A percentile compares a stretch with the other conserved stretches of the same genome.
Conservation (phyloP, 164 flowering plant genomes). For the Berberis thunbergii region DNA sequence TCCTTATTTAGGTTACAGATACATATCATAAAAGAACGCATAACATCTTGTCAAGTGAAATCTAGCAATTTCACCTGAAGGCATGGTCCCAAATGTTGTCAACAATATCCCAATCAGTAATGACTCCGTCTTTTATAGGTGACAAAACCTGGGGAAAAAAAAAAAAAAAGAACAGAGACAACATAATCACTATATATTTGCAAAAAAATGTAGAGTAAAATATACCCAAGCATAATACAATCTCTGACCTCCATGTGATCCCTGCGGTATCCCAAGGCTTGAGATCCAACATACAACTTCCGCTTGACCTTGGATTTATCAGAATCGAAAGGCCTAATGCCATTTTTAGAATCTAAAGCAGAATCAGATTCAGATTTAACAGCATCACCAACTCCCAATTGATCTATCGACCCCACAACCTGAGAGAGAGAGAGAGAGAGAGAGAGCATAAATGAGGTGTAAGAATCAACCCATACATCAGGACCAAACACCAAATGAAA, state of each 20-base stretch:
- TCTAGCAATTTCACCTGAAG: constrained; percentile 35
- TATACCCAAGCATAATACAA: neutral
- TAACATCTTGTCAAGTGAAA: neutral
- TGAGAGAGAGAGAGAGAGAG: constrained; percentile 13
- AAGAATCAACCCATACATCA: too few relatives aligned
- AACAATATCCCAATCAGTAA: constrained; percentile 93
- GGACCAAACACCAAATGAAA: too few relatives aligned
- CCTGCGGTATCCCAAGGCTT: constrained; percentile 76
- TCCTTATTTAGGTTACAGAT: neutral
- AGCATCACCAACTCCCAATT: constrained; percentile 55
- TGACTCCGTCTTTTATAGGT: constrained; percentile 78
- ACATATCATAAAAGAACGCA: neutral
- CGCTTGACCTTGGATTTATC: constrained; percentile 68
- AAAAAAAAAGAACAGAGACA: neutral
- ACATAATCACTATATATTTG: neutral
- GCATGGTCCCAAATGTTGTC: constrained; percentile 97
- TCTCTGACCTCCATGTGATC: constrained; percentile 91
- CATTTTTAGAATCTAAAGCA: constrained; percentile 52
- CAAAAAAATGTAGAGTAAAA: neutral
- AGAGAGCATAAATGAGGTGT: neutral
- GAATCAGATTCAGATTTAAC: constrained; percentile 49
- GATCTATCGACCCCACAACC: constrained; percentile 81
- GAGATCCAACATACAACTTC: constrained; percentile 85
- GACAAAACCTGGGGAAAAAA: constrained; percentile 55
- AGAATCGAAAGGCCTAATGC: constrained; percentile 32